phyloP scores from a whole-genome alignment of 2,329 filamentous ascomycete genomes.

The Hyphodiscus sp. region DNA sequence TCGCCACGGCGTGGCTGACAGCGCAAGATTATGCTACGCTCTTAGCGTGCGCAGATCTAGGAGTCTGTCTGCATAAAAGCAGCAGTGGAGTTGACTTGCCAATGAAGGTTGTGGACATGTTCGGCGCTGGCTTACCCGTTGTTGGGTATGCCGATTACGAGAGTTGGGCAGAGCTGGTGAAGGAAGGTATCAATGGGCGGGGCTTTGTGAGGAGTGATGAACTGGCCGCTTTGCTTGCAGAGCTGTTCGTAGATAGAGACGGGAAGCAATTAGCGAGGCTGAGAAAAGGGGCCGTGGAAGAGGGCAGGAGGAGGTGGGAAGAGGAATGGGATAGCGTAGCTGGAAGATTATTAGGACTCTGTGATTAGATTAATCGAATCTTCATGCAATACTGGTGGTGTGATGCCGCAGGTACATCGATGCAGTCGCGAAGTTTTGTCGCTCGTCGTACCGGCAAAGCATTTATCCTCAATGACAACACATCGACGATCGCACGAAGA shows the following conservation, averaged over 20 bases:
- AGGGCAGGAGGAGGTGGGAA: constrained; percentile 78
- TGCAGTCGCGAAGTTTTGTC: not conserved
- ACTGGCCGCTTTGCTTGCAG: constrained; percentile 54
- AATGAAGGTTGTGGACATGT: constrained; percentile 99
- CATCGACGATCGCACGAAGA: not conserved
- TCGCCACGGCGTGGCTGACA: constrained; percentile 79
- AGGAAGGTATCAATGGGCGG: constrained; percentile 76
- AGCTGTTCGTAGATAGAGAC: constrained; percentile 52
- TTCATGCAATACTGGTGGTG: not conserved
- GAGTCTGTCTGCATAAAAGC: constrained; percentile 86
- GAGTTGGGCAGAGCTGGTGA: constrained; percentile 86
- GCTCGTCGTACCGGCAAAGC: not conserved
- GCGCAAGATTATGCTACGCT: constrained; percentile 78
- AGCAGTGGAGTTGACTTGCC: constrained; percentile 92
- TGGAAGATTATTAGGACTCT: constrained; percentile 57
- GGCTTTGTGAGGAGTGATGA: constrained; percentile 71
- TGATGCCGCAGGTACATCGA: not conserved
- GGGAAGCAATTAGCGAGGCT: constrained; percentile 51
- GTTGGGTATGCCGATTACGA: constrained; percentile 80
- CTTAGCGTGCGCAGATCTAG: constrained; percentile 79
- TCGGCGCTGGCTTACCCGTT: constrained; percentile 87
- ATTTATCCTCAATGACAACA: too few species aligned
- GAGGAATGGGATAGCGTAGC: constrained; percentile 87
- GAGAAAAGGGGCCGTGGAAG: constrained; percentile 63
- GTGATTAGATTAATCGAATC: not conserved